These are phyloP conservation scores for Mortierella sp. DNA, from an alignment of 371 early-diverging fungal species.

Conservation along the genomic window DNA sequence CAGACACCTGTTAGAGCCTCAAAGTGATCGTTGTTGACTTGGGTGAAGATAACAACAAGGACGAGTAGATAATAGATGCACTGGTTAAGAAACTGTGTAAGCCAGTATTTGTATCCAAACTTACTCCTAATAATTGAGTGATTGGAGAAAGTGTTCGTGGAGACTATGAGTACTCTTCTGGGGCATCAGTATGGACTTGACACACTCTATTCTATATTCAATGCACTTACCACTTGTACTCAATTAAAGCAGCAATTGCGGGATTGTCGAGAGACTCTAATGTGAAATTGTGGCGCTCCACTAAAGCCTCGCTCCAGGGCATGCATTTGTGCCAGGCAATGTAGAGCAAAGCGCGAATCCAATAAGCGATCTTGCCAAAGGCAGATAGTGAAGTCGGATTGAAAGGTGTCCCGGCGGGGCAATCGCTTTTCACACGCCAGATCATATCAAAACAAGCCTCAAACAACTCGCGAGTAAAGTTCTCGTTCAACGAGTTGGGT, in stretches of 20 bases:
- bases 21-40: conserved; percentile 13
- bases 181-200: too few relatives aligned
- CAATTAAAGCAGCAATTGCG: conserved; percentile 27
- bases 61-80: conserved; percentile 23
- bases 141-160: background rate
- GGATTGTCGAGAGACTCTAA: conserved; percentile 27
- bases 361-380: too few relatives aligned
- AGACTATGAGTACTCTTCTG: background rate
- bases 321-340: conserved; percentile 7
- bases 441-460: conserved; percentile 19
- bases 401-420: background rate
- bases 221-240: conserved; percentile 32
- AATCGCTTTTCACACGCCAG: conserved; percentile 7
- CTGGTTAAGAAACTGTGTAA: conserved; percentile 22
- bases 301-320: background rate
- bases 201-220: background rate
- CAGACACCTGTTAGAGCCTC: background rate
- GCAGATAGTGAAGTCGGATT: background rate
- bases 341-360: conserved; percentile 5
- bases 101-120: conserved; percentile 30
- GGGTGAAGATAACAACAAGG: conserved; percentile 9
- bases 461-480: conserved; percentile 16
- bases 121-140: conserved; percentile 21
- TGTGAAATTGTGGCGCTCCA: conserved; percentile 6
- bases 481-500: conserved; percentile 15